Percentiles rank a stretch among this genome's conserved stretches.
Conservation (phyloP, 495 filamentous ascomycete genomes). For the Poronia punctata region DNA sequence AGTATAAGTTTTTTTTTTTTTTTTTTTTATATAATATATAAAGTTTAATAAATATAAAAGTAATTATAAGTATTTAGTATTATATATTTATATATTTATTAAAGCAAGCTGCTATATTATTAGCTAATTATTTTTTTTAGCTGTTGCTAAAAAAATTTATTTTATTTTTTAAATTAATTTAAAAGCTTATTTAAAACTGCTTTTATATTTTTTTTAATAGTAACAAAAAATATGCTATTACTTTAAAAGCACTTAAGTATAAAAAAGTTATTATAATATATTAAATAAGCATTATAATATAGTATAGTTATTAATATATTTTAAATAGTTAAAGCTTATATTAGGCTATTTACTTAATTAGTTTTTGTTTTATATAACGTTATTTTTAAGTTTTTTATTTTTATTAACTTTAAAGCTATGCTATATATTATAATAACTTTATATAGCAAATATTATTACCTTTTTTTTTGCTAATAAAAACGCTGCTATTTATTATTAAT, state of each 20-base stretch:
- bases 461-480: constrained; percentile 10
- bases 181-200: constrained; percentile 2
- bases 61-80: constrained; percentile 1
- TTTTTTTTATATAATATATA: neutral
- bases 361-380: neutral
- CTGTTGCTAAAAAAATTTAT: too few relatives aligned
- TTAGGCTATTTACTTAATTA: constrained; percentile 4
- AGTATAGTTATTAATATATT: neutral
- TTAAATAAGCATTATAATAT: constrained; percentile 3
- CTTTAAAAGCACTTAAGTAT: neutral
- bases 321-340: constrained; percentile 2
- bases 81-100: constrained; percentile 1
- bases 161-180: constrained; percentile 6
- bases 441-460: constrained; percentile 12
- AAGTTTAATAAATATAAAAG: neutral
- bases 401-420: constrained; percentile 2
- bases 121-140: too few relatives aligned
- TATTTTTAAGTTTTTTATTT: constrained; percentile 7
- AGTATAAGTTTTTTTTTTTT: neutral
- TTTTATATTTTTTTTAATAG: constrained; percentile 8
- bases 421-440: constrained; percentile 6
- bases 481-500: constrained; percentile 13
- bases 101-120: constrained; percentile 5
- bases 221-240: constrained; percentile 4
- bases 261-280: neutral